These are phyloP conservation scores for Ascoidea asiatica DNA, from an alignment of 805 yeast genomes.

Conservation along the genomic window DNA sequence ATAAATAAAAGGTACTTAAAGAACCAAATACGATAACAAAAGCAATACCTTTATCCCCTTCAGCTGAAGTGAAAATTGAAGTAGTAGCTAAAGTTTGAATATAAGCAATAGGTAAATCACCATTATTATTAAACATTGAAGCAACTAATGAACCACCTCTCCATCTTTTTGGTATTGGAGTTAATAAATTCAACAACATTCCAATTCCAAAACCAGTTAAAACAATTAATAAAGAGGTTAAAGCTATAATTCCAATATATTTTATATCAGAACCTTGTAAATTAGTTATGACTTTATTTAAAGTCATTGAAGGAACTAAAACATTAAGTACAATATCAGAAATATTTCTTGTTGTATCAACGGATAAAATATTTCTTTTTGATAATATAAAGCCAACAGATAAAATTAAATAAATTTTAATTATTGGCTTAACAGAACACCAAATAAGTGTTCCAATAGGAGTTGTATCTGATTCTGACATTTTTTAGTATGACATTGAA, in stretches of 20 bases:
- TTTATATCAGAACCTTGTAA: constrained; percentile 53
- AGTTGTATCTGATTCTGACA: too few relatives aligned
- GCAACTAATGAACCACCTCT: constrained; percentile 57
- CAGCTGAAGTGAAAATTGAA: constrained; percentile 30
- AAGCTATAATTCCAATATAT: constrained; percentile 50
- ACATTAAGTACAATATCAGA: constrained; percentile 50
- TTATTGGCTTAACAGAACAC: constrained; percentile 53
- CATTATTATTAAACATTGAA: constrained; percentile 61
- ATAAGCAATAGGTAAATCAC: constrained; percentile 70
- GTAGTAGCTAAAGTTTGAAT: constrained; percentile 41
- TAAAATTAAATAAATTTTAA: constrained; percentile 58
- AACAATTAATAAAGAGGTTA: constrained; percentile 37
- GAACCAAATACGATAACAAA: constrained; percentile 67
- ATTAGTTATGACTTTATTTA: constrained; percentile 47
- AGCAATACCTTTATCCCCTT: constrained; percentile 68
- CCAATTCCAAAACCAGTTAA: constrained; percentile 36
- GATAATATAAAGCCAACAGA: constrained; percentile 50
- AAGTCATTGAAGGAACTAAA: constrained; percentile 54
- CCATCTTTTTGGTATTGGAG: constrained; percentile 54
- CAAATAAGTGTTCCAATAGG: not conserved
- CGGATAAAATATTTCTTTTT: constrained; percentile 41
- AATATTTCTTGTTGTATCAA: constrained; percentile 45
- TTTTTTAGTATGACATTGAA: too few relatives aligned
- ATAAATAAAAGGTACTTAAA: constrained; percentile 49
- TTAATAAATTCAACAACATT: constrained; percentile 15